These are phyloP conservation scores for Fragaria iinumae DNA, from an alignment of 306 rosid genomes.

Conservation along the genomic window DNA sequence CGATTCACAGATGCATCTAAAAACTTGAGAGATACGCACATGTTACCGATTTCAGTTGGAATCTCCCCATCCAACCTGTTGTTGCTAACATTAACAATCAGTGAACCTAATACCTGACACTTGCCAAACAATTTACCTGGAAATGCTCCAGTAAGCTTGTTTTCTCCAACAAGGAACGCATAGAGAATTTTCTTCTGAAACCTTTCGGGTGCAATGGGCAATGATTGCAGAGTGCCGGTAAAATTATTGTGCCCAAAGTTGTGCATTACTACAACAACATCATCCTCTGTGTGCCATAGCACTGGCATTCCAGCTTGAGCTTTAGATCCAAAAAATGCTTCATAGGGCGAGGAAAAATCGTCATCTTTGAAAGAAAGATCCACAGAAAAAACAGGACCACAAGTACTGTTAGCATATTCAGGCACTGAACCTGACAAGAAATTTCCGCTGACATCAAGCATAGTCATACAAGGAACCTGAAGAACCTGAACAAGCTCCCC, in stretches of 20 bases:
- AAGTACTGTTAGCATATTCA: slow-evolving; percentile 27
- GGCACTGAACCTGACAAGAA: slow-evolving; percentile 65
- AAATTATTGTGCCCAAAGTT: slow-evolving; percentile 72
- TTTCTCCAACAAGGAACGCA: slow-evolving; percentile 59
- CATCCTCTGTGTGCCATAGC: slow-evolving; percentile 31
- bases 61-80: slow-evolving; percentile 56
- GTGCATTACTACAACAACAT: slow-evolving; percentile 44
- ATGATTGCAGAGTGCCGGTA: slow-evolving; percentile 39
- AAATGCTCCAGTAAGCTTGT: slow-evolving; percentile 57
- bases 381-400: slow-evolving; percentile 35
- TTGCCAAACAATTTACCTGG: slow-evolving; percentile 60
- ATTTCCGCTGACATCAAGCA: slow-evolving; percentile 79
- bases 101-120: slow-evolving; percentile 52
- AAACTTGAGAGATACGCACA: slow-evolving; percentile 55
- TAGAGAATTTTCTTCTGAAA: slow-evolving; percentile 46
- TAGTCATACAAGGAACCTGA: slow-evolving; percentile 66
- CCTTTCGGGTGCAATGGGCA: slow-evolving; percentile 61
- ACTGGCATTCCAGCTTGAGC: slow-evolving; percentile 31
- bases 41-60: slow-evolving; percentile 47
- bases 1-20: slow-evolving; percentile 77
- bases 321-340: slow-evolving; percentile 48
- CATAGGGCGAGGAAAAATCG: slow-evolving; percentile 32
- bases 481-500: slow-evolving; percentile 58
- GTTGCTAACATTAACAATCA: slow-evolving; percentile 67
- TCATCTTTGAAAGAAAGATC: slow-evolving; percentile 28